Evolutionary conservation across 768 basidiomycete genomes (phyloP), one percentile per base, ranked within the genome.

Genomic region (Russula brevipes): DNA sequence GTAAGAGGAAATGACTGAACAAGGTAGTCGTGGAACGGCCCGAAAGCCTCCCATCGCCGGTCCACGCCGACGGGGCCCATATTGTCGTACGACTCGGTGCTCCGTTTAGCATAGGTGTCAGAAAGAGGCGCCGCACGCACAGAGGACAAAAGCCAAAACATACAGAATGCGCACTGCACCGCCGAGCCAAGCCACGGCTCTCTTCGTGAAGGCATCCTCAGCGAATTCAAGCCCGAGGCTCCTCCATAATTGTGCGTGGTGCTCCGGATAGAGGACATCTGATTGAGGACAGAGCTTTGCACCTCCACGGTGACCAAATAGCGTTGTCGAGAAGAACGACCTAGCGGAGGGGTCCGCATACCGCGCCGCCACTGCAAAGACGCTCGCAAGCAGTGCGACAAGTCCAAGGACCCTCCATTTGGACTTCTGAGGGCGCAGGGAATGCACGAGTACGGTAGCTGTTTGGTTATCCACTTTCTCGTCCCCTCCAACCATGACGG

Each of bases 1-100:
- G 80, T 83, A 71, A 85, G 76, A 11, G 86, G 83, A 67, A 89
- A 94, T 39, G 87, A 73, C 30, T 70, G 66, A 56, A 73, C 70
- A 31, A 83, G 74, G 66, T 81, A 78, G 16, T 74, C 72, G 44
- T 78, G 78, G 68, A 79, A 77, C 10, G 72, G 72, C 3, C 39
- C 65, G 58, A 80, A 80, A 33, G 69, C 73, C 33, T 76, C 70
- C 79, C 79, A 80, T 12, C 82, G 80, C 3, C 77, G 73, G 67
- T 85, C 83, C 14, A 73, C 72, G 17, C 80, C 83, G 4, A 82
- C 73, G 0, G 78, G 77, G 0, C 69, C 75, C 80, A 81, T 81
- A 57, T 74, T 68, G 64, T 85, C 82, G 68, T 74, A 82, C 1
- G 78, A 78, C 66, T 81, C 81, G 14, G 83, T 85, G 31, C 82